Evolutionary conservation across 164 flowering plant genomes (phyloP).

Genomic region (Vitis rupestris): DNA sequence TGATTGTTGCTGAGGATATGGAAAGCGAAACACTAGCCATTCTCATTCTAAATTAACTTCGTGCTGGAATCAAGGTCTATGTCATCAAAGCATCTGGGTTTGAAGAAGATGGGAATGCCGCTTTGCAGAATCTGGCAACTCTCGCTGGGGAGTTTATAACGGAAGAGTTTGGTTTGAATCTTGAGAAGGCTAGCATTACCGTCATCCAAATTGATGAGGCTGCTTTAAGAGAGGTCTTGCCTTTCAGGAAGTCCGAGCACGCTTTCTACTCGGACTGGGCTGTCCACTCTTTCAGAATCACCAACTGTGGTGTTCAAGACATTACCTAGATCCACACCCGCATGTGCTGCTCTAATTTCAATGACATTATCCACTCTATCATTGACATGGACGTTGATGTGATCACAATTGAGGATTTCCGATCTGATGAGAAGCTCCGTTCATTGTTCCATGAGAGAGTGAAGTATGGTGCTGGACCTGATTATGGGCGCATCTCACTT

Average conservation of each 20-base stretch:
- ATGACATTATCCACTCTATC: no score
- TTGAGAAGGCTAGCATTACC: slow-evolving; percentile 55
- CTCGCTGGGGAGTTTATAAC: no score
- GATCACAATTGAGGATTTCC: slow-evolving; percentile 62
- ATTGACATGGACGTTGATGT: slow-evolving; percentile 72
- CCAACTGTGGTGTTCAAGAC: slow-evolving; percentile 43
- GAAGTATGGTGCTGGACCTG: slow-evolving; percentile 33
- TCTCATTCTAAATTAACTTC: no score
- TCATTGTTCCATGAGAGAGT: slow-evolving; percentile 75
- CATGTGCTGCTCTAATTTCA: no score
- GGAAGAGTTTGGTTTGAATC: slow-evolving; percentile 15
- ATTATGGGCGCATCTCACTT: neutral
- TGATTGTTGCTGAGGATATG: no score
- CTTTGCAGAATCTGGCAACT: no score
- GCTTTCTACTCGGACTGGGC: slow-evolving; percentile 71
- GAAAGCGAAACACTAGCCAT: no score
- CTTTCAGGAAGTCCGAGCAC: slow-evolving; percentile 59
- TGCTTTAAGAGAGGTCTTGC: slow-evolving; percentile 66
- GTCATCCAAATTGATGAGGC: slow-evolving; percentile 74
- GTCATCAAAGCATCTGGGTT: no score
- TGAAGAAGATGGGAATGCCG: no score
- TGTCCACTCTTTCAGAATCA: slow-evolving; percentile 68
- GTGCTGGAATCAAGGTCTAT: no score
- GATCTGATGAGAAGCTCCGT: slow-evolving; percentile 63
- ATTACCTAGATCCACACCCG: no score